Conservation (phyloP, 1,139 yeast species). For the Meyerozyma sp. region DNA sequence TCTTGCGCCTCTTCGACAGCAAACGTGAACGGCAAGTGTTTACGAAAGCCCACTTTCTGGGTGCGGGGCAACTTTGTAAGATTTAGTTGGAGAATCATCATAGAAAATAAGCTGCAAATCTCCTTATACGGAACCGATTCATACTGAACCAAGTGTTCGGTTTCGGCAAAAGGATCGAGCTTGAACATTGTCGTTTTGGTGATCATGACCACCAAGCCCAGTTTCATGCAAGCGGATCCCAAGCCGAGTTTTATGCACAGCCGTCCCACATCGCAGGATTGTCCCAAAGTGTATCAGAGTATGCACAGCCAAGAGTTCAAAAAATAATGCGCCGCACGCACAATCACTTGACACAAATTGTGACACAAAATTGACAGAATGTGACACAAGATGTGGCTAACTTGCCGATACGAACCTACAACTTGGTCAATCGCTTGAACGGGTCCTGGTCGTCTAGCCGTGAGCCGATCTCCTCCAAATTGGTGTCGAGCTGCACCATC, state of each 20-base stretch:
- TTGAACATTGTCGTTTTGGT: neutral
- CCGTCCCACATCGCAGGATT: neutral
- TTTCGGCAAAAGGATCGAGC: neutral
- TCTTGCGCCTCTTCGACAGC: constrained; percentile 3
- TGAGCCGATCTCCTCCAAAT: constrained; percentile 37
- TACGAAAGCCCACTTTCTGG: neutral
- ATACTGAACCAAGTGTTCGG: neutral
- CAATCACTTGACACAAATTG: neutral
- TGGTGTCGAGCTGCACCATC: constrained; percentile 44
- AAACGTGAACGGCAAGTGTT: neutral
- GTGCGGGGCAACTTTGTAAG: constrained; percentile 16
- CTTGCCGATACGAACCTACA: constrained; percentile 10
- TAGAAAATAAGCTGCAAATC: constrained; percentile 35
- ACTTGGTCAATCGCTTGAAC: constrained; percentile 27
- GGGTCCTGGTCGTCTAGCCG: constrained; percentile 25
- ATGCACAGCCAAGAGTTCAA: neutral
- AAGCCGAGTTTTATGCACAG: neutral
- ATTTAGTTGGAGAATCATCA: constrained; percentile 45
- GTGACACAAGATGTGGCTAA: too few relatives aligned
- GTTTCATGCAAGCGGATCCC: neutral
- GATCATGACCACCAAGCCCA: neutral
- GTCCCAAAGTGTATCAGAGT: neutral
- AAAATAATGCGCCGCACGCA: neutral
- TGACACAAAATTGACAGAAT: neutral
- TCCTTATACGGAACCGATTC: neutral